Evolutionary conservation across 2,329 filamentous ascomycete genomes (phyloP), one percentile per base, ranked within the genome.

Genomic region (Fusarium lateritium): DNA sequence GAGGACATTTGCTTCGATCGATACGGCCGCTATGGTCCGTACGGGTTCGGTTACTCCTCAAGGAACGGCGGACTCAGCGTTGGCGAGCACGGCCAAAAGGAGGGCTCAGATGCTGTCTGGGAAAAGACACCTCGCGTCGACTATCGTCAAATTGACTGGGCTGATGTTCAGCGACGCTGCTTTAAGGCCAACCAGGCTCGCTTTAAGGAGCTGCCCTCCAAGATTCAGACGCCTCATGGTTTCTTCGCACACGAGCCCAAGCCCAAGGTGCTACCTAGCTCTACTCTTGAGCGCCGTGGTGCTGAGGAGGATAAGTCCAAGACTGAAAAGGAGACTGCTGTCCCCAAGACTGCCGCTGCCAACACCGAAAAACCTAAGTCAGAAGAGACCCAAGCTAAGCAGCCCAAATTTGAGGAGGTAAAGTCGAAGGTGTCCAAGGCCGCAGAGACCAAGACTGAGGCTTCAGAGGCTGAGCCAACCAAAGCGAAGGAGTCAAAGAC

Each of bases 1-100:
- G 89, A 97, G 70, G 91, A 97, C 74, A 88, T 98, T 46, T 99
- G 96, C 81, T 98, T 97, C 76, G 96, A 99, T 72, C 88, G 96
- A 3, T 97, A 93, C 76, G 95, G 95, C 5, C 88, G 94, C 67
- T 88, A 96, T 31, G 94, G 93, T 0, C 92, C 95, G 0, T 99
- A 99, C 73, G 95, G 95, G 0, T 88, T 94, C 65, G 95, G 95
- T 10, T 98, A 98, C 78, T 93, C 92, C 33, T 83, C 86, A 34
- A 89, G 89, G 60, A 89, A 86, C 68, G 95, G 95, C 14, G 95
- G 95, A 3, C 89, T 92, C 26, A 94, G 95, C 6, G 90, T 92
- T n/a, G 94, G 93, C 13, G 88, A 97, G 78, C 90, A 94, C 73
- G 94, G 94, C 22, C 92, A 98, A 67, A 89, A 86, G 50, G 92